phyloP scores from a whole-genome alignment of 2,329 filamentous ascomycete genomes.

The Aureobasidium melanogenum region DNA sequence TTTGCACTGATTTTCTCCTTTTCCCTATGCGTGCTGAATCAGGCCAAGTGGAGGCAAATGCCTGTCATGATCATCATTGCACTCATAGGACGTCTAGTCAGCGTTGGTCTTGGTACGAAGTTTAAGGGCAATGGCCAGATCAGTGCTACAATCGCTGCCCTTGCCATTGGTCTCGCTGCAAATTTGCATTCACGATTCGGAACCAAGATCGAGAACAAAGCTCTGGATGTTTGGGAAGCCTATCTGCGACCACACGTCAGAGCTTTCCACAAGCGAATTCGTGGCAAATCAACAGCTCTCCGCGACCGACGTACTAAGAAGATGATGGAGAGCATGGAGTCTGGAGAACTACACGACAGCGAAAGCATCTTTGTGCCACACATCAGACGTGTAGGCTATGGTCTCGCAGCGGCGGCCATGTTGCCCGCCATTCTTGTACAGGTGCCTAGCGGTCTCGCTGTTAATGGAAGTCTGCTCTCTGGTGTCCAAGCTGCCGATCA shows the following conservation, averaged over 20 bases:
- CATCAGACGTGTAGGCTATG: conserved; percentile 53
- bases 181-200: conserved; percentile 70
- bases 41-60: conserved; percentile 69
- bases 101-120: conserved; percentile 59
- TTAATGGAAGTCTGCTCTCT: conserved; percentile 47
- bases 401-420: conserved; percentile 75
- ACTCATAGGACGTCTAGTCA: conserved; percentile 64
- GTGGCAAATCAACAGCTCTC: conserved; percentile 21
- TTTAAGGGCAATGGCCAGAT: conserved; percentile 66
- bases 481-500: conserved; percentile 50
- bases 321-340: conserved; percentile 19
- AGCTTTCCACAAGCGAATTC: conserved; percentile 19
- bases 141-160: conserved; percentile 66
- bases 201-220: conserved; percentile 47
- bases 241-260: conserved; percentile 33
- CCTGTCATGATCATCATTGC: conserved; percentile 70
- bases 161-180: conserved; percentile 66
- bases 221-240: conserved; percentile 46
- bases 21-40: conserved; percentile 69
- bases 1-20: conserved; percentile 68
- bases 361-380: conserved; percentile 24
- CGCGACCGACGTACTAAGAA: conserved; percentile 15
- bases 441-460: conserved; percentile 51
- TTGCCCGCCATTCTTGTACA: conserved; percentile 75
- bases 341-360: conserved; percentile 15